A percentile compares a stretch with the other conserved stretches of the same genome.
Evolutionary conservation across 495 filamentous ascomycete species (phyloP).

Genomic region (Neurospora terricola): DNA sequence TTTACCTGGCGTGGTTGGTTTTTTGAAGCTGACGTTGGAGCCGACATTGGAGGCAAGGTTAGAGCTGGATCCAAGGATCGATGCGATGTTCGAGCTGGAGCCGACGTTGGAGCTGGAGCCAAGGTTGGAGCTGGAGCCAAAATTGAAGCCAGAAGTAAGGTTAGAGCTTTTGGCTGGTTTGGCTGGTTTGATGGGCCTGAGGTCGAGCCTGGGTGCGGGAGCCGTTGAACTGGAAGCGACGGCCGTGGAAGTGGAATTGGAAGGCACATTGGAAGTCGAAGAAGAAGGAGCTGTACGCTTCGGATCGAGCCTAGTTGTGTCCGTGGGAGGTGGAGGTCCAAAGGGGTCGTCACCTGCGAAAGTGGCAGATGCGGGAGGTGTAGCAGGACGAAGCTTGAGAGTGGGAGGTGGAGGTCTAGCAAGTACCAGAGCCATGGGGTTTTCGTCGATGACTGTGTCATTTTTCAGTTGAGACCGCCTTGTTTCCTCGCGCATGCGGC

Average conservation of each 20-base stretch:
- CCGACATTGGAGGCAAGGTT: no score
- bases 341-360: background rate
- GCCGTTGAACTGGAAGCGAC: background rate
- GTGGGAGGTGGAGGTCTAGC: background rate
- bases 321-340: background rate
- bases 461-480: background rate
- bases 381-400: background rate
- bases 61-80: no score
- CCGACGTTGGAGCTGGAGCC: no score
- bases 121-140: no score
- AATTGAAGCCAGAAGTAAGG: no score
- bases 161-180: background rate
- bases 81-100: no score
- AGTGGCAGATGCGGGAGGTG: background rate
- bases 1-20: background rate
- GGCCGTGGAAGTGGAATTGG: no score
- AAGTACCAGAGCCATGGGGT: background rate
- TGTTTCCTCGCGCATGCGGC: background rate
- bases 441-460: background rate
- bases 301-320: background rate
- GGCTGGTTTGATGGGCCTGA: background rate
- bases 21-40: background rate
- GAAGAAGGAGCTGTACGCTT: background rate
- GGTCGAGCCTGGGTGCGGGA: background rate
- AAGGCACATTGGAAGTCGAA: no score